Conservation (phyloP, 1,284 basidiomycete species). For the Gymnopus androsaceus region DNA sequence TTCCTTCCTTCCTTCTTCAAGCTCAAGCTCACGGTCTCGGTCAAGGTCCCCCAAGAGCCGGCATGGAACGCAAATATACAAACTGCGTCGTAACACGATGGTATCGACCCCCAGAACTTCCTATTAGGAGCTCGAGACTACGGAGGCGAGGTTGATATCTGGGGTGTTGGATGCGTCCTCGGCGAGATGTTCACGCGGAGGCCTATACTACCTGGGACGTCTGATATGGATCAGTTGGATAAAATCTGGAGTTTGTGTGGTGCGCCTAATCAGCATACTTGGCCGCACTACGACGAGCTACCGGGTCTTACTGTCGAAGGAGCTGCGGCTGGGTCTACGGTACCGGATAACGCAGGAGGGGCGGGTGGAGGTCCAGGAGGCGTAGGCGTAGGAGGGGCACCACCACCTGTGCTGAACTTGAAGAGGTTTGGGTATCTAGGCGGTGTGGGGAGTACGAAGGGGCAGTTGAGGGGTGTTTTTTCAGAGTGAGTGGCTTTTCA, state of each 20-base stretch:
- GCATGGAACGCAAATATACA: conserved; percentile 84
- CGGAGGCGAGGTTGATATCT: conserved; percentile 94
- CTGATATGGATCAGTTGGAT: conserved; percentile 89
- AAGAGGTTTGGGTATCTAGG: no score
- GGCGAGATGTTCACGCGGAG: conserved; percentile 93
- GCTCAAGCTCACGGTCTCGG: conserved; percentile 19
- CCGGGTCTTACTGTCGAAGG: no score
- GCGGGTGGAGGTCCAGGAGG: no score
- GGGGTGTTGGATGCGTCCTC: conserved; percentile 98
- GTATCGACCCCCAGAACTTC: conserved; percentile 96
- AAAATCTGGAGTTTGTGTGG: conserved; percentile 92
- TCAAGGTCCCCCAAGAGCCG: no score
- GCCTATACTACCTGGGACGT: conserved; percentile 87
- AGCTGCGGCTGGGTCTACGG: no score
- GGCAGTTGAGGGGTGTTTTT: no score
- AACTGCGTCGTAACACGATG: conserved; percentile 99
- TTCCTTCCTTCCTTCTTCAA: background rate
- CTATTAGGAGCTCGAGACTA: conserved; percentile 90
- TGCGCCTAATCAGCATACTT: conserved; percentile 77
- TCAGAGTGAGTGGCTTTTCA: no score
- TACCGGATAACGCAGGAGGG: no score
- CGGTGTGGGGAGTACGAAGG: no score
- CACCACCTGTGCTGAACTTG: no score
- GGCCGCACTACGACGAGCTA: conserved; percentile 80
- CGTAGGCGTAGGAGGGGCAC: no score